Evolutionary conservation across 768 basidiomycete genomes (phyloP), one percentile per base, ranked within the genome.

Genomic region (Boletus patriciae): DNA sequence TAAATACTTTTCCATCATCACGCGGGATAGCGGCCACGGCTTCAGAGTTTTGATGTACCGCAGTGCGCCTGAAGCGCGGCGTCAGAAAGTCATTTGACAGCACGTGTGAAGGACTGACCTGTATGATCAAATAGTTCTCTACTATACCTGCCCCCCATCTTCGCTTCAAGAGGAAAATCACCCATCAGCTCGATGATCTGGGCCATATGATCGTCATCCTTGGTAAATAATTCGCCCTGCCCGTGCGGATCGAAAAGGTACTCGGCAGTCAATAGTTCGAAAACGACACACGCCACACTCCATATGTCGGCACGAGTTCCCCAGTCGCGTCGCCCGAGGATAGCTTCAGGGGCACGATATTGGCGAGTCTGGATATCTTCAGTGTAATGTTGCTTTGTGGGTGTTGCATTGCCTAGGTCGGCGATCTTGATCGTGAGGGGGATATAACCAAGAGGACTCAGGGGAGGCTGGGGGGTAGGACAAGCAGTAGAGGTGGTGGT

Each of bases 291-390:
- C 21, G 91, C 94, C 25, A 92, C 85, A 63, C 88, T 90, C 94
- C 94, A 97, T 21, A 95, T 83, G 73, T 97, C 94, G 43, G 84
- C 92, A 52, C 87, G 83, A 37, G 83, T 78, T 62, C 87, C 91
- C 94, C 94, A 97, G 62, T 92, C 90, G 36, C 82, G 83, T 52
- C 86, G 84, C 18, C 94, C 94, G 18, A 95, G 76, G 63, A 97
- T 94, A 52, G 92, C 94, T 72, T 97, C 94, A n/a, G 94, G 94
- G 27, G 90, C 83, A 59, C 94, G 88, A 70, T 97, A 97, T 69
- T 96, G 94, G 42, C 94, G 83, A n/a, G 94, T 97, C 75, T 96
- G 94, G 62, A 95, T 96, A 68, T 94, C 94, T 66, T 95, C 94
- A 10, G 94, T 96, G 70, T 84, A 97, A 70, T 96, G 93, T 65